Percentiles rank a stretch among this genome's conserved stretches.
These are phyloP conservation scores for Colletotrichum noveboracense DNA, from an alignment of 2,329 filamentous ascomycete genomes.

Conservation along the genomic window DNA sequence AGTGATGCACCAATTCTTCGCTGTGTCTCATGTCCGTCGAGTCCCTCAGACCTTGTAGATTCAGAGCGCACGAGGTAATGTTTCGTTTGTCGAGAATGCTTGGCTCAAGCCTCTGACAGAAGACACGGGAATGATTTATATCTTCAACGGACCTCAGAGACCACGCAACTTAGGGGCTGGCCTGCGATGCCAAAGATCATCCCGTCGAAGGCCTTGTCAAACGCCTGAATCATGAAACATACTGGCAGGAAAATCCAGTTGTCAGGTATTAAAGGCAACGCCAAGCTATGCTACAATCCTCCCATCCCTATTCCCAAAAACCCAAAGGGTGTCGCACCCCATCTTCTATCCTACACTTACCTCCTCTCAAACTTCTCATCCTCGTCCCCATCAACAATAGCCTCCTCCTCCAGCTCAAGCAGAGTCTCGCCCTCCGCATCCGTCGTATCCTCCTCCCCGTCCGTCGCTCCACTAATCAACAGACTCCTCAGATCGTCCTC, in stretches of 20 bases:
- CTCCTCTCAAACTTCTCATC: not conserved
- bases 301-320: not conserved
- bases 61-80: too few relatives aligned
- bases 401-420: slow-evolving; percentile 28
- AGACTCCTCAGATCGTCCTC: slow-evolving; percentile 63
- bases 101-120: not conserved
- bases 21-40: too few relatives aligned
- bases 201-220: too few relatives aligned
- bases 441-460: slow-evolving; percentile 22
- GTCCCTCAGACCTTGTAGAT: too few relatives aligned
- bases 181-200: not conserved
- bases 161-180: fast-evolving
- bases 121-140: not conserved
- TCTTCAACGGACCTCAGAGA: not conserved
- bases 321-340: not conserved
- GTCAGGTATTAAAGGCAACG: not conserved
- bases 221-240: not conserved
- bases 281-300: not conserved
- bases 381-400: slow-evolving; percentile 19
- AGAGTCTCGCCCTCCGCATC: slow-evolving; percentile 32
- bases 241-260: not conserved
- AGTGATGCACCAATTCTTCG: too few relatives aligned
- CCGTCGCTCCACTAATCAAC: slow-evolving; percentile 33
- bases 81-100: too few relatives aligned
- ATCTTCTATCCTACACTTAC: not conserved